These are phyloP conservation scores for Eimeria maxima DNA, from an alignment of 169 alveolate species.

Conservation along the genomic window DNA sequence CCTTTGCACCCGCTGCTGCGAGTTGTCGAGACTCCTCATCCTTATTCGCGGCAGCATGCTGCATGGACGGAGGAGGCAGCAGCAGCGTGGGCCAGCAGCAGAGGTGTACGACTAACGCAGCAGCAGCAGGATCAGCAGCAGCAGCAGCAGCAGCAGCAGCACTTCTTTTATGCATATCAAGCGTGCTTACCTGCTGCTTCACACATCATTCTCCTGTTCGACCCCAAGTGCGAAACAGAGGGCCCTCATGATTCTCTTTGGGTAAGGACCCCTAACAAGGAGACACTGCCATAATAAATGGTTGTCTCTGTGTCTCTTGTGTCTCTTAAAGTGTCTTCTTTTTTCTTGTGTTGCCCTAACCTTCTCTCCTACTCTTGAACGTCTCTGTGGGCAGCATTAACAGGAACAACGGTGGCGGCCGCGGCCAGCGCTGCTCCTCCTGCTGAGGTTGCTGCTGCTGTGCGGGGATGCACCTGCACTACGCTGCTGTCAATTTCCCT, in stretches of 20 bases:
- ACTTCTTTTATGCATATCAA: constrained; percentile 40
- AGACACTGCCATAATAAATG: too few species aligned
- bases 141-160: constrained; percentile 51
- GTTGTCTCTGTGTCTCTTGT: neutral
- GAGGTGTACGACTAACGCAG: constrained; percentile 40
- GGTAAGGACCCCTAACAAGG: neutral
- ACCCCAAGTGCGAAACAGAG: constrained; percentile 66
- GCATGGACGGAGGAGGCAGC: constrained; percentile 73
- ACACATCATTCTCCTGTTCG: constrained; percentile 41
- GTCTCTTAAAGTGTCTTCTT: neutral
- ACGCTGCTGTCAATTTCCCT: too few species aligned
- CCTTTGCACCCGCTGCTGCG: constrained; percentile 63
- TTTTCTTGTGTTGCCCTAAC: neutral
- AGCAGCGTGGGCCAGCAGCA: constrained; percentile 76
- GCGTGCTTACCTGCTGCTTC: constrained; percentile 53
- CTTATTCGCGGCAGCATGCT: constrained; percentile 26
- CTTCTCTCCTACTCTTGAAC: neutral
- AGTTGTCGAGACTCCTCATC: constrained; percentile 69
- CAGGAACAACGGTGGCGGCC: neutral
- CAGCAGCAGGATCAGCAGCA: constrained; percentile 65
- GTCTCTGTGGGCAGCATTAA: too few species aligned
- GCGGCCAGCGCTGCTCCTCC: neutral
- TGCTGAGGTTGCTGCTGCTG: neutral
- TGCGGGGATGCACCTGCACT: too few species aligned
- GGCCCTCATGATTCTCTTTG: constrained; percentile 19